Percentiles rank a stretch among this genome's conserved stretches.
These are phyloP conservation scores for Paramecium octaurelia DNA, from an alignment of 73 alveolate species.

Conservation along the genomic window DNA sequence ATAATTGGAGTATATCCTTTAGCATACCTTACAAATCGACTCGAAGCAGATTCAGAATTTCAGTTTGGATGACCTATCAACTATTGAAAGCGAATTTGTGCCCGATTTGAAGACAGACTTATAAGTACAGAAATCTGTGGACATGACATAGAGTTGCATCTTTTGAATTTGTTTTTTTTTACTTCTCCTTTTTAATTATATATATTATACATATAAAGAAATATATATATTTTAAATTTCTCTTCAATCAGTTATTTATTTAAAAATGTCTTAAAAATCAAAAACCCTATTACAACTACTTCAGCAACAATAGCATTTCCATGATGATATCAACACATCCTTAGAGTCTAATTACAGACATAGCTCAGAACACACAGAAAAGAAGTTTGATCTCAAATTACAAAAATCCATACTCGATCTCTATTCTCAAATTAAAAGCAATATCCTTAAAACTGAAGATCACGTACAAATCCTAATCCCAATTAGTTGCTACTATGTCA, in stretches of 20 bases:
- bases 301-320: not conserved
- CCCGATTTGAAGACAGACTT: not conserved
- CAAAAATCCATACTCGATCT: slow-evolving; percentile 32
- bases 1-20: not conserved
- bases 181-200: not conserved
- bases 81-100: not conserved
- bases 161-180: slow-evolving; percentile 12
- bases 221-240: not conserved
- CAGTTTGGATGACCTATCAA: slow-evolving; percentile 18
- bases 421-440: not conserved
- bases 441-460: slow-evolving; percentile 5
- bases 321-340: slow-evolving; percentile 9
- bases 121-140: not conserved
- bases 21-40: not conserved
- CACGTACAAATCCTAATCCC: not conserved
- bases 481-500: slow-evolving; percentile 12
- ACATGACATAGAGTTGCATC: slow-evolving; percentile 40
- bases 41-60: not conserved
- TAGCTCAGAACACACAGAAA: slow-evolving; percentile 18
- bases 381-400: slow-evolving; percentile 12
- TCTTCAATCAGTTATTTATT: slow-evolving; percentile 36
- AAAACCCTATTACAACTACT: slow-evolving; percentile 14
- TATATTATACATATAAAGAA: not conserved
- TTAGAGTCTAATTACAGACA: not conserved
- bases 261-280: slow-evolving; percentile 50